Evolutionary conservation across 108 stramenopile species (phyloP).

Genomic region (Seminavis robusta): DNA sequence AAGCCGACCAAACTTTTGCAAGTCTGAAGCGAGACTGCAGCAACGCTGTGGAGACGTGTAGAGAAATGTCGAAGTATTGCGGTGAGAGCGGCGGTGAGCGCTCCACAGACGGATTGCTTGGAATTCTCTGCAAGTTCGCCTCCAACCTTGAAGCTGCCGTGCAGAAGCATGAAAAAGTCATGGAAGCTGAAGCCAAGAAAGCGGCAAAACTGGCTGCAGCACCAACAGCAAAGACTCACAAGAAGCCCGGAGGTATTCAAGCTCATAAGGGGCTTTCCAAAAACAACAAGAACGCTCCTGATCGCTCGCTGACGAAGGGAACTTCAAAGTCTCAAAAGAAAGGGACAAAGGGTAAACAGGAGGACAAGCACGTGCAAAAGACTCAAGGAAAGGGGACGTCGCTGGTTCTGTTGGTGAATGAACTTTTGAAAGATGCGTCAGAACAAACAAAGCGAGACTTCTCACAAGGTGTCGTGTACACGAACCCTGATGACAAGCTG

Average conservation of each 20-base stretch:
- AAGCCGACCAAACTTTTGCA: slow-evolving; percentile 36
- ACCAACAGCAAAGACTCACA: slow-evolving; percentile 22
- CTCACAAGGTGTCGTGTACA: slow-evolving; percentile 49
- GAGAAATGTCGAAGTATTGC: slow-evolving; percentile 67
- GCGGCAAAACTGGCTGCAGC: slow-evolving; percentile 2
- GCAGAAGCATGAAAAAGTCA: slow-evolving; percentile 59
- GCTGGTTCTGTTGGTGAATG: slow-evolving; percentile 69
- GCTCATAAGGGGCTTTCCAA: slow-evolving; percentile 2
- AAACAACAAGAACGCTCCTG: slow-evolving; percentile 10
- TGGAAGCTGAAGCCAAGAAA: slow-evolving; percentile 49
- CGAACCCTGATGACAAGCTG: slow-evolving; percentile 48
- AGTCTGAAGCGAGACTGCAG: slow-evolving; percentile 41
- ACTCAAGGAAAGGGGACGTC: slow-evolving; percentile 34
- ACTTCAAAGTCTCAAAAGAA: slow-evolving; percentile 14
- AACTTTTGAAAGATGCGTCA: slow-evolving; percentile 67
- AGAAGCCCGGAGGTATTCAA: too few species aligned
- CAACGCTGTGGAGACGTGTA: slow-evolving; percentile 62
- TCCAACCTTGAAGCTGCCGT: slow-evolving; percentile 55
- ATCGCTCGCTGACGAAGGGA: slow-evolving; percentile 23
- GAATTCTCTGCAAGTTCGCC: slow-evolving; percentile 68
- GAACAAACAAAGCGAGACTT: slow-evolving; percentile 60
- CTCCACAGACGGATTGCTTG: slow-evolving; percentile 45
- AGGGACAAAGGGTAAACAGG: slow-evolving; percentile 9
- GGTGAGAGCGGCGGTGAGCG: slow-evolving; percentile 78
- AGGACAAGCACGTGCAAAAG: slow-evolving; percentile 1